A percentile compares a stretch with the other conserved stretches of the same genome.
These are phyloP conservation scores for Clarkia xantiana DNA, from an alignment of 345 rosid genomes.

Conservation along the genomic window DNA sequence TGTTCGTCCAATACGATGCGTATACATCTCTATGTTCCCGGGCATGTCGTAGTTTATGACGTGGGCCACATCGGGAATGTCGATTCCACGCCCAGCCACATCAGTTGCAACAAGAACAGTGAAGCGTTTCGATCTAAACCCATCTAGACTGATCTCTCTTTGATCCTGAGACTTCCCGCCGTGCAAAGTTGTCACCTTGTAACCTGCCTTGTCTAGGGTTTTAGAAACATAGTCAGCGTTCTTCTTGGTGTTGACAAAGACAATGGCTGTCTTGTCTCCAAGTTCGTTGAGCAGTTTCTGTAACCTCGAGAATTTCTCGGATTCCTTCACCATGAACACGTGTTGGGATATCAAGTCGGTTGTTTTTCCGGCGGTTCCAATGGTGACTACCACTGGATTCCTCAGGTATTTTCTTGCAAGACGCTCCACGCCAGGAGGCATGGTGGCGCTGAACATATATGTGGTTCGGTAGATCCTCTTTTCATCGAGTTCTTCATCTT, in stretches of 20 bases:
- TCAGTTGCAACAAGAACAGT: slow-evolving; percentile 92
- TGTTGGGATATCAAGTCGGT: slow-evolving; percentile 82
- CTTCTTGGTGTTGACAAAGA: slow-evolving; percentile 87
- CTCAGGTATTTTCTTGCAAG: slow-evolving; percentile 90
- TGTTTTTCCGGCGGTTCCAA: slow-evolving; percentile 93
- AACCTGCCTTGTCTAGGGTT: slow-evolving; percentile 74
- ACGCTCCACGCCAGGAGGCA: slow-evolving; percentile 92
- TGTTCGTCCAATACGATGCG: slow-evolving; percentile 92
- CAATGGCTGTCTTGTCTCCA: slow-evolving; percentile 77
- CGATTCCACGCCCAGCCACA: slow-evolving; percentile 92
- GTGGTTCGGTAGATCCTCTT: slow-evolving; percentile 87
- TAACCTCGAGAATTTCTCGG: slow-evolving; percentile 52
- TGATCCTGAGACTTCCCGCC: slow-evolving; percentile 96
- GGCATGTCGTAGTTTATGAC: slow-evolving; percentile 95
- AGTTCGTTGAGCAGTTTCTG: slow-evolving; percentile 75
- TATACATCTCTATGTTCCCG: slow-evolving; percentile 69
- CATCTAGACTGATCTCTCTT: slow-evolving; percentile 86
- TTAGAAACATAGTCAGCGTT: slow-evolving; percentile 67
- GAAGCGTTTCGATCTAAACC: slow-evolving; percentile 76
- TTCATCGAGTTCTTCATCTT: slow-evolving; percentile 90
- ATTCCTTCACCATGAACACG: slow-evolving; percentile 79
- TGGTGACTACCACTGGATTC: slow-evolving; percentile 88
- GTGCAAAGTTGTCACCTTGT: slow-evolving; percentile 79
- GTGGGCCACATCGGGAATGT: slow-evolving; percentile 90
- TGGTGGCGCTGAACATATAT: slow-evolving; percentile 96